Percentiles rank a stretch among this genome's conserved stretches.
Evolutionary conservation across 768 basidiomycete genomes (phyloP).

Genomic region (Cyclocybe aegerita): DNA sequence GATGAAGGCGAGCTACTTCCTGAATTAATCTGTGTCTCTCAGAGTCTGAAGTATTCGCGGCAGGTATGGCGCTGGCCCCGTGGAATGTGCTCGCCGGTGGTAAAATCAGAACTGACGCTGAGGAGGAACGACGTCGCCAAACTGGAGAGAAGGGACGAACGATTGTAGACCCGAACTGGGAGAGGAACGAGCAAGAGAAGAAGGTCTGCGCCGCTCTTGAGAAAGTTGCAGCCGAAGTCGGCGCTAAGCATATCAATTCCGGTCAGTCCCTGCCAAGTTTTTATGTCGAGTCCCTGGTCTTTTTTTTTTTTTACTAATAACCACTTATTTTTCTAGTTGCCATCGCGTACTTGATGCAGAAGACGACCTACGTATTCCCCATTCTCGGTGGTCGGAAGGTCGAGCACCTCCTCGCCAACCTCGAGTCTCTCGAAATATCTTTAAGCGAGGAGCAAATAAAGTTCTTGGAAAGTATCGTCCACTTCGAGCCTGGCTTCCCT

Average conservation of each 20-base stretch:
- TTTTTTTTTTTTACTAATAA: background rate
- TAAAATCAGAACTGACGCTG: constrained; percentile 56
- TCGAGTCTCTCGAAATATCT: too few relatives aligned
- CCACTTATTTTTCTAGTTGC: constrained; percentile 32
- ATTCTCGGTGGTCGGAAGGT: too few relatives aligned
- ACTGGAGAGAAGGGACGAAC: constrained; percentile 41
- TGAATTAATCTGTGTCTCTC: background rate
- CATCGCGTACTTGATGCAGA: constrained; percentile 37
- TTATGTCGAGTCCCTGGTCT: background rate
- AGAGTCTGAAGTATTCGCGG: background rate
- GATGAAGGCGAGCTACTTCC: constrained; percentile 33
- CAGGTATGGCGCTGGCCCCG: constrained; percentile 32
- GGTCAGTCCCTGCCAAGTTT: constrained; percentile 25
- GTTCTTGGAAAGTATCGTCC: too few relatives aligned
- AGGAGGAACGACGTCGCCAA: constrained; percentile 24
- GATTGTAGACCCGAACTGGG: constrained; percentile 33
- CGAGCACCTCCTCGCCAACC: too few relatives aligned
- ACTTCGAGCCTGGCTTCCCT: too few relatives aligned
- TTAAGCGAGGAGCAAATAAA: too few relatives aligned
- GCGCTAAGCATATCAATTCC: constrained; percentile 44
- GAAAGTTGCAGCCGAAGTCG: constrained; percentile 50
- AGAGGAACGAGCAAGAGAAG: constrained; percentile 43
- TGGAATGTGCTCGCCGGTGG: constrained; percentile 33
- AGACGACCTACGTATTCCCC: too few relatives aligned
- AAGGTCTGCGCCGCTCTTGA: constrained; percentile 44